Evolutionary conservation across 2,329 filamentous ascomycete genomes (phyloP), one percentile per base, ranked within the genome.

Genomic region (Cytospora piceicola): DNA sequence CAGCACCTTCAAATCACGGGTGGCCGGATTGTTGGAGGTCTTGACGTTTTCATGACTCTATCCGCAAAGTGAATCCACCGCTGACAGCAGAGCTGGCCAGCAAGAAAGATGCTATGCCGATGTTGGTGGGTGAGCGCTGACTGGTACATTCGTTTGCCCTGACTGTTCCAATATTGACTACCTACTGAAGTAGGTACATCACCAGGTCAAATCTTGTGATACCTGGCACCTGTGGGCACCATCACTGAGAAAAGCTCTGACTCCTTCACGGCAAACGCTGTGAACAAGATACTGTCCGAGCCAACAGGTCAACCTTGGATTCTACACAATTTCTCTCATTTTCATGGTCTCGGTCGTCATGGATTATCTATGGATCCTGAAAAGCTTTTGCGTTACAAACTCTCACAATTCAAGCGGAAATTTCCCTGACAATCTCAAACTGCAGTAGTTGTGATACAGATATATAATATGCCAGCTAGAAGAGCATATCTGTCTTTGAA

Each of bases 261-360:
- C 20, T n/a, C 30, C 24, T 69, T 69, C 46, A 39, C 62, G 2
- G 61, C 68, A 34, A 67, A 42, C 34, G 39, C 55, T 2, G 36
- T 64, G 3, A 69, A 64, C 30, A 46, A 29, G 9, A 69, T 61
- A 0, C 46, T 69, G 27, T 49, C 68, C 3, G 61, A 67, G 17
- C 51, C 68, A 29, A 29, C 5, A 29, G 27, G 27, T 3, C 5
- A 29, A 5, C 5, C 27, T 29, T 42, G 36, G 4, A 20, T 42
- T 34, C 12, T 3, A 29, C 32, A 8, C 32, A n/a, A n/a, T 34
- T 34, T 4, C 32, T 2, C 6, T 6, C 12, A 34, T 34, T 8
- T 2, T 34, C 32, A 2, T 34, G 32, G 12, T 34, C 32, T 9
- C 32, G 12, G 12, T 34, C 12, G 12, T 2, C 32, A 8, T 34